phyloP scores from a whole-genome alignment of 176 grass and related monocot genomes.

The Oryza longistaminata region DNA sequence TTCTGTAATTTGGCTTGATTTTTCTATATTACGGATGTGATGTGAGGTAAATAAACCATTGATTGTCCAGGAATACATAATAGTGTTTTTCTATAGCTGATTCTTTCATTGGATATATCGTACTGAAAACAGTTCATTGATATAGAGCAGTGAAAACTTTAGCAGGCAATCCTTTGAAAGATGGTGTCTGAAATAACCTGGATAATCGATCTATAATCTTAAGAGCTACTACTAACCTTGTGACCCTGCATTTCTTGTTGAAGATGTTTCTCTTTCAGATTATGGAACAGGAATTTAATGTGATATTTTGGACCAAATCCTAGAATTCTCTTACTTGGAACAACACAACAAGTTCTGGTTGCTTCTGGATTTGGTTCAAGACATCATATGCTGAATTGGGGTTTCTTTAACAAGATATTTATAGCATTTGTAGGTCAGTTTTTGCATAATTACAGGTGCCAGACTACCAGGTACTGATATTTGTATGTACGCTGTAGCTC shows the following conservation, averaged over 20 bases:
- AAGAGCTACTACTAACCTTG: neutral
- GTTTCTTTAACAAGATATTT: conserved; percentile 75
- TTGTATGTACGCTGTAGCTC: neutral
- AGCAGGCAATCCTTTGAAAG: neutral
- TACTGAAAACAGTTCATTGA: neutral
- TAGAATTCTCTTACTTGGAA: conserved; percentile 97
- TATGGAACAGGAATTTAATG: conserved; percentile 84
- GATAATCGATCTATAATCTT: neutral
- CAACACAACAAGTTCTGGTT: conserved; percentile 83
- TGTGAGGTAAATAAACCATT: neutral
- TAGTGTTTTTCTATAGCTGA: neutral
- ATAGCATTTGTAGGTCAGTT: neutral
- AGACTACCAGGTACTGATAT: neutral
- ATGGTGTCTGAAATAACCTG: neutral
- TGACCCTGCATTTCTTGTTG: conserved; percentile 11
- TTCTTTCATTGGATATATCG: conserved; percentile 16
- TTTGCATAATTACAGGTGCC: neutral
- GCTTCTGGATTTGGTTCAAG: conserved; percentile 79
- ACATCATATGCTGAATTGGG: conserved; percentile 55
- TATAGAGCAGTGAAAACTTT: neutral
- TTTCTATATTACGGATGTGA: neutral
- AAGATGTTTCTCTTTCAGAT: conserved; percentile 57
- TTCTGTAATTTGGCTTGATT: neutral
- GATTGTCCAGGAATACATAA: neutral
- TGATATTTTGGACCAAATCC: conserved; percentile 59